Evolutionary conservation across 768 basidiomycete genomes (phyloP).

Genomic region (Xerocomellus chrysenteron): DNA sequence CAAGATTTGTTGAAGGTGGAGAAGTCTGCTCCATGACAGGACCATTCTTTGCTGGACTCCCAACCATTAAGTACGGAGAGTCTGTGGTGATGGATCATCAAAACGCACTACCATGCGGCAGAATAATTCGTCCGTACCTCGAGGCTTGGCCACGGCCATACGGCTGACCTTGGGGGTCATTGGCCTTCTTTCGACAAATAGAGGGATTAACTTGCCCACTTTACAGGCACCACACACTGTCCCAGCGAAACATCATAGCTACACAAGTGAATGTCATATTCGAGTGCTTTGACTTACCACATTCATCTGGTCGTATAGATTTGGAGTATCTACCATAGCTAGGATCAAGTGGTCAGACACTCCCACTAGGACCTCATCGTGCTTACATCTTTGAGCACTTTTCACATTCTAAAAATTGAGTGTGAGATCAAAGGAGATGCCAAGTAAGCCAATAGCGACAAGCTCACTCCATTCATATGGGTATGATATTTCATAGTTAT

Average conservation of each 20-base stretch:
- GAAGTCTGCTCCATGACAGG: background rate
- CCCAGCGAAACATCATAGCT: background rate
- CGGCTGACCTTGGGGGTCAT: constrained; percentile 40
- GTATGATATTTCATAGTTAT: constrained; percentile 74
- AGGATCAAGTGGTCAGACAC: constrained; percentile 5
- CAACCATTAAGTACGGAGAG: constrained; percentile 9
- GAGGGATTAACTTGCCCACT: constrained; percentile 55
- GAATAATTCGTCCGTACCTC: constrained; percentile 36
- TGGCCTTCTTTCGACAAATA: constrained; percentile 45
- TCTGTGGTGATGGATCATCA: constrained; percentile 9
- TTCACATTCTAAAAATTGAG: constrained; percentile 50
- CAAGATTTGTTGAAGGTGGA: background rate
- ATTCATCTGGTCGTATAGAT: constrained; percentile 65
- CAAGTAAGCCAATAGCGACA: background rate
- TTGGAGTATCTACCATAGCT: constrained; percentile 77
- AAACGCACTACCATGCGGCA: background rate
- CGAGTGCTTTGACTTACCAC: constrained; percentile 42
- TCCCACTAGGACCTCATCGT: background rate
- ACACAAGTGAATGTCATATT: background rate
- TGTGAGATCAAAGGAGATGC: constrained; percentile 1
- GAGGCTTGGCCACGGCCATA: constrained; percentile 44
- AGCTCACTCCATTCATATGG: constrained; percentile 70
- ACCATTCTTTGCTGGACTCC: background rate
- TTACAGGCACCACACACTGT: constrained; percentile 69
- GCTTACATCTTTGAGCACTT: constrained; percentile 62